Evolutionary conservation across 208 protist genomes (phyloP), one percentile per base, ranked within the genome.

Genomic region (Blastocrithidia nonstop): DNA sequence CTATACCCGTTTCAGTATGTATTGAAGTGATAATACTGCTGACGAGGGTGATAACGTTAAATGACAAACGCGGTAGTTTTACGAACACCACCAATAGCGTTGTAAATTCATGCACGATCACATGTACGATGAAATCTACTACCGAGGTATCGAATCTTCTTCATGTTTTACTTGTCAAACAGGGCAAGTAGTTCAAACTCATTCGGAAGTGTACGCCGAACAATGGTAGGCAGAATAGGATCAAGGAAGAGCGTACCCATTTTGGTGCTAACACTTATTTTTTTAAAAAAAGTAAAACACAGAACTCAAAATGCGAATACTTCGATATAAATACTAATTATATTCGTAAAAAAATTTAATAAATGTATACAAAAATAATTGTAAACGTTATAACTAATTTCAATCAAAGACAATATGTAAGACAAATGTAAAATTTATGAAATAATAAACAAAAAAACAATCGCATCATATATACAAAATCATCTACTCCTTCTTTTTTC

Each of bases 111-210:
- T 27, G 51, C 40, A n/a, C 82, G 77, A 42, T 92, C 82, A 21
- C 58, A 69, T 58, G 68, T 88, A 59, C 70, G 59, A 4, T 71
- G 61, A 20, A 78, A 66, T 31, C 59, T 53, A 36, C 66, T 71
- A 33, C 82, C 82, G 29, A 78, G 63, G 58, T 92, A 86, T 7
- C 57, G 66, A 37, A 77, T 37, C 21, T 54, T 70, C 65, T 92
- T 92, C 48, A 66, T 72, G 1, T 72, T 70, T 63, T 92, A 74
- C 48, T 78, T 75, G 3, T 78, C 28, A 24, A 66, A 44, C 24
- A 79, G 59, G 27, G 78, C 46, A 8, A 62, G 65, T 3, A 76
- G 39, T 49, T 87, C 77, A 41, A 91, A 54, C 17, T 57, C 57
- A 11, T 62, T 54, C 2, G 77, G 76, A n/a, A 74, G 78, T 41